phyloP scores from a whole-genome alignment of 2,329 filamentous ascomycete species.

The Aschersonia sp. region DNA sequence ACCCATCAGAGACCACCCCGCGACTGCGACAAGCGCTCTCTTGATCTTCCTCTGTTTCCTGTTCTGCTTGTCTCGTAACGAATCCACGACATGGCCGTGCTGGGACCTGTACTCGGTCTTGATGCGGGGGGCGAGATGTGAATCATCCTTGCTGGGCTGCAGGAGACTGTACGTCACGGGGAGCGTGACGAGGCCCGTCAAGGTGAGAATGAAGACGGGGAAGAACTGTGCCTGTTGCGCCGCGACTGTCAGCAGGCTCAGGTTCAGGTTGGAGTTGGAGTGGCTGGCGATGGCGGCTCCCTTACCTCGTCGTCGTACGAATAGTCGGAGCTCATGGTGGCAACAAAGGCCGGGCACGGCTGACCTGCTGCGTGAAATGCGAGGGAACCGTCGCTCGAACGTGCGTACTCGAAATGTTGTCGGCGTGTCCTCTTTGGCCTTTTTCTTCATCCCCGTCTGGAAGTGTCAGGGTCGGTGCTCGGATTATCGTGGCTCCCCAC shows the following conservation, averaged over 20 bases:
- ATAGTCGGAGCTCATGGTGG: slow-evolving; percentile 83
- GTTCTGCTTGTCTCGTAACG: slow-evolving; percentile 73
- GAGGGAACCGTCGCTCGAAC: too few species aligned
- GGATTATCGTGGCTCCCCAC: background rate
- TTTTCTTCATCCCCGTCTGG: too few species aligned
- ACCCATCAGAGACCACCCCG: slow-evolving; percentile 72
- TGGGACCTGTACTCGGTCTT: slow-evolving; percentile 67
- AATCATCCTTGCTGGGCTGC: slow-evolving; percentile 60
- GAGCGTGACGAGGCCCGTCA: slow-evolving; percentile 74
- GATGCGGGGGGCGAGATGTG: slow-evolving; percentile 71
- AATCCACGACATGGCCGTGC: slow-evolving; percentile 70
- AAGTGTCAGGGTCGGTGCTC: too few species aligned
- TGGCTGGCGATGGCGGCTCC: background rate
- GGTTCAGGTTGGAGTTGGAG: background rate
- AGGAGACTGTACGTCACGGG: slow-evolving; percentile 83
- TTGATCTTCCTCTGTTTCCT: slow-evolving; percentile 82
- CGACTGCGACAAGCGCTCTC: slow-evolving; percentile 58
- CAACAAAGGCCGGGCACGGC: slow-evolving; percentile 16
- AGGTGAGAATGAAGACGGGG: slow-evolving; percentile 93
- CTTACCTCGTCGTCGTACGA: slow-evolving; percentile 86
- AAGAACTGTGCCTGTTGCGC: slow-evolving; percentile 74
- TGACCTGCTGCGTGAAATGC: slow-evolving; percentile 12
- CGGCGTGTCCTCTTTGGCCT: too few species aligned
- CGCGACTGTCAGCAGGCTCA: background rate
- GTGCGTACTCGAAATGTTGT: too few species aligned